These are phyloP conservation scores for Solanum gracilifrons DNA, from an alignment of 257 asterid species.

Conservation along the genomic window DNA sequence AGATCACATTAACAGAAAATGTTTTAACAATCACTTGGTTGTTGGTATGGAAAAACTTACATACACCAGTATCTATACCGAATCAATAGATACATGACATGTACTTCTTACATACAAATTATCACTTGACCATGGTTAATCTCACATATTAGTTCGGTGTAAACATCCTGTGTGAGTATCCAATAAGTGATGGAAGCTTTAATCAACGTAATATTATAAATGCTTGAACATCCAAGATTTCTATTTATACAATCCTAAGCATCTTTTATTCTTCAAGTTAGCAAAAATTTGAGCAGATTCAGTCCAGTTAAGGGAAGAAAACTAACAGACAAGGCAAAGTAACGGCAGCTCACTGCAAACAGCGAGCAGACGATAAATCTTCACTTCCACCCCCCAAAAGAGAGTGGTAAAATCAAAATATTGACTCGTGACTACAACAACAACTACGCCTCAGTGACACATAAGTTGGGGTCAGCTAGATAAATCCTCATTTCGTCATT, in stretches of 20 bases:
- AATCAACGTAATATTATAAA: not conserved
- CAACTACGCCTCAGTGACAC: not conserved
- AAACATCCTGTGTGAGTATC: not conserved
- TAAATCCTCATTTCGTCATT: not conserved
- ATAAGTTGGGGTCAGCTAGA: not conserved
- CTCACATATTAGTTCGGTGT: not conserved
- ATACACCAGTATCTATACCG: not conserved
- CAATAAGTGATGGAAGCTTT: not conserved
- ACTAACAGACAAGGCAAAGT: not conserved
- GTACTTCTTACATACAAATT: not conserved
- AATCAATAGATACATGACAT: not conserved
- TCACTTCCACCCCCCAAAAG: too few relatives aligned
- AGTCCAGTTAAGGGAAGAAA: not conserved
- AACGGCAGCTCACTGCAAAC: not conserved
- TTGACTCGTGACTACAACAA: not conserved
- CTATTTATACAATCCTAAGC: not conserved
- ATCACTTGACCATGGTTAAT: not conserved
- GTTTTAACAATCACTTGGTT: not conserved
- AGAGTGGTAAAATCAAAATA: not conserved
- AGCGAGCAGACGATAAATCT: not conserved
- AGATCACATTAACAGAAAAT: not conserved
- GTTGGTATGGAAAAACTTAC: not conserved
- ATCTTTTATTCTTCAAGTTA: not conserved
- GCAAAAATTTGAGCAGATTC: not conserved
- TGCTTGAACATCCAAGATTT: not conserved